Evolutionary conservation across 495 filamentous ascomycete genomes (phyloP).

Genomic region (Trichocladium antarcticum): DNA sequence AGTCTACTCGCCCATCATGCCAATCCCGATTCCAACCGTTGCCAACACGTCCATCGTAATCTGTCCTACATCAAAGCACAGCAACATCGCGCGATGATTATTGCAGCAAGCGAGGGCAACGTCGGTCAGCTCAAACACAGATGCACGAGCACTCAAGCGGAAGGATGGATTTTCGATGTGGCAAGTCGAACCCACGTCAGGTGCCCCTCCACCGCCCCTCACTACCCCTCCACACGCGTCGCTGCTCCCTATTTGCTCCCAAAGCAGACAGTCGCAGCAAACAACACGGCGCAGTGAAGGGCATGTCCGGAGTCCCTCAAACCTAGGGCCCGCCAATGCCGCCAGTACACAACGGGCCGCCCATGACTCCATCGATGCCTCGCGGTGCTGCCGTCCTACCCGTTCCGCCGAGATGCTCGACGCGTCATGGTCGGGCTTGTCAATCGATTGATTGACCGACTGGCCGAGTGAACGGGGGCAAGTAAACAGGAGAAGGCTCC

Average conservation of each 20-base stretch:
- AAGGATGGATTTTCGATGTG: constrained; percentile 12
- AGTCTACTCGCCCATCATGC: too few species aligned
- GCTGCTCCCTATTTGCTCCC: constrained; percentile 17
- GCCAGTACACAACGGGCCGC: background rate
- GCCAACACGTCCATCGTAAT: too few species aligned
- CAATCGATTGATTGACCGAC: background rate
- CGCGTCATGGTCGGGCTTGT: background rate
- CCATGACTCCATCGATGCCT: background rate
- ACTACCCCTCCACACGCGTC: constrained; percentile 16
- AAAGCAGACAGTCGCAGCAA: constrained; percentile 18
- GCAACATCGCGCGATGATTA: background rate
- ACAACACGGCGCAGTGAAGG: background rate
- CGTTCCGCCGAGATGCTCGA: background rate
- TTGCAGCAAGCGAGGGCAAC: constrained; percentile 9
- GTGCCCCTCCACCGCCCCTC: constrained; percentile 24
- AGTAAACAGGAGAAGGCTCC: too few species aligned
- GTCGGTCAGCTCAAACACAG: constrained; percentile 7
- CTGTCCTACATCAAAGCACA: background rate
- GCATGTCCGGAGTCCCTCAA: background rate
- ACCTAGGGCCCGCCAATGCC: background rate
- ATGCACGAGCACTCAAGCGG: constrained; percentile 12
- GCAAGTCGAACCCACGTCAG: constrained; percentile 19
- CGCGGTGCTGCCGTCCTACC: constrained; percentile 1
- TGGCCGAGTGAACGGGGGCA: too few species aligned
- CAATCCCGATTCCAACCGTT: too few species aligned